Evolutionary conservation across 208 protist species (phyloP).

Genomic region (Histomonas meleagridis): DNA sequence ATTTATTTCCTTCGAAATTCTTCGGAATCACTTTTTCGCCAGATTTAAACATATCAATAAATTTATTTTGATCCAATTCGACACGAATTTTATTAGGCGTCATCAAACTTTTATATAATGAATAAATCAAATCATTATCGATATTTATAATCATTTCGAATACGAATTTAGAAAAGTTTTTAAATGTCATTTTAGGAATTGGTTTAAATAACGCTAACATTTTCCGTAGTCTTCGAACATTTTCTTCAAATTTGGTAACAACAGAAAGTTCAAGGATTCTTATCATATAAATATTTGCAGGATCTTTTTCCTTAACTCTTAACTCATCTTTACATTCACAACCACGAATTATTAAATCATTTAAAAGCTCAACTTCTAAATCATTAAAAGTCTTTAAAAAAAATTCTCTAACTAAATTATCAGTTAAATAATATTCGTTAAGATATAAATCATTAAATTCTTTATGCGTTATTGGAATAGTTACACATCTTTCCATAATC

Average conservation of each 20-base stretch:
- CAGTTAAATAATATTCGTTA: not conserved
- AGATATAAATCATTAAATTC: not conserved
- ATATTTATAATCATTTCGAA: not conserved
- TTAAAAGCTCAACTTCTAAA: not conserved
- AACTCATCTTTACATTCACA: not conserved
- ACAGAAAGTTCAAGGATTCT: conserved; percentile 2
- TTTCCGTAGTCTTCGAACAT: not conserved
- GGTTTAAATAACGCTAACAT: conserved; percentile 10
- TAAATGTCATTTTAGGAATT: conserved; percentile 7
- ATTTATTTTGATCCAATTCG: not conserved
- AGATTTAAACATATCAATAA: not conserved
- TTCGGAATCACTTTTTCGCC: not conserved
- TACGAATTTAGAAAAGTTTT: not conserved
- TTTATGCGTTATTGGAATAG: not conserved
- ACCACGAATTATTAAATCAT: not conserved
- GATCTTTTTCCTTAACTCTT: not conserved
- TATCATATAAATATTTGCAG: not conserved
- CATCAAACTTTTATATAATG: not conserved
- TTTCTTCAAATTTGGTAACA: not conserved
- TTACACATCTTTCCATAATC: not conserved
- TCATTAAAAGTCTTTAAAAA: not conserved
- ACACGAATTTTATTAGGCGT: not conserved
- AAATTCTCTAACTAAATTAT: not conserved
- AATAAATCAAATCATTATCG: not conserved
- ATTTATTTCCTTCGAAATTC: not conserved